Conservation (phyloP, 2,329 filamentous ascomycete genomes). For the Monilinia polystroma region DNA sequence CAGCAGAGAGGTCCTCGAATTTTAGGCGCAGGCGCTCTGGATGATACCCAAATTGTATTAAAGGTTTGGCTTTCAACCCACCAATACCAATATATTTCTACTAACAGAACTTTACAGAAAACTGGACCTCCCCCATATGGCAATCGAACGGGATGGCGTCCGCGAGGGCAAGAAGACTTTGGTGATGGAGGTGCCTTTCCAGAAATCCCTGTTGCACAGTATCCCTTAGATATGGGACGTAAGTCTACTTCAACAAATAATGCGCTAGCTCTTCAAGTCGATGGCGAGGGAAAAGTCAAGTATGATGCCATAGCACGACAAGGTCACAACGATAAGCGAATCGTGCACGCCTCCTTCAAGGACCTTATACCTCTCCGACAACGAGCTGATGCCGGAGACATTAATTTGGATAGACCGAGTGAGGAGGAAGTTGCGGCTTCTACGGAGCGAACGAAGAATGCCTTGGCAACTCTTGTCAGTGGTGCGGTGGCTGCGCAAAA, state of each 20-base stretch:
- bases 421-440: conserved; percentile 81
- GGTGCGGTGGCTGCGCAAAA: conserved; percentile 90
- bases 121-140: conserved; percentile 85
- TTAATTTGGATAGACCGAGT: conserved; percentile 80
- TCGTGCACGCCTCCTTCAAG: conserved; percentile 94
- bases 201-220: conserved; percentile 90
- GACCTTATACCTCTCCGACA: conserved; percentile 93
- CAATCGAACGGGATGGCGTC: conserved; percentile 85
- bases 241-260: conserved; percentile 72
- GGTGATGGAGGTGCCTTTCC: conserved; percentile 96
- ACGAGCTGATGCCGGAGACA: conserved; percentile 86
- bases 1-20: conserved; percentile 80
- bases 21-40: conserved; percentile 73
- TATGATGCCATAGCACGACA: conserved; percentile 93
- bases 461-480: conserved; percentile 76
- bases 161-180: conserved; percentile 84
- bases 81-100: conserved; percentile 12
- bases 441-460: conserved; percentile 84
- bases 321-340: conserved; percentile 78
- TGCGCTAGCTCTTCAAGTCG: conserved; percentile 88
- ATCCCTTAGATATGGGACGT: conserved; percentile 91
- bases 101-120: conserved; percentile 50
- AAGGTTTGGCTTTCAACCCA: conserved; percentile 51
- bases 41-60: conserved; percentile 82
- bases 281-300: conserved; percentile 88